Conservation (phyloP, 768 basidiomycete species). For the Jaapia argillacea region DNA sequence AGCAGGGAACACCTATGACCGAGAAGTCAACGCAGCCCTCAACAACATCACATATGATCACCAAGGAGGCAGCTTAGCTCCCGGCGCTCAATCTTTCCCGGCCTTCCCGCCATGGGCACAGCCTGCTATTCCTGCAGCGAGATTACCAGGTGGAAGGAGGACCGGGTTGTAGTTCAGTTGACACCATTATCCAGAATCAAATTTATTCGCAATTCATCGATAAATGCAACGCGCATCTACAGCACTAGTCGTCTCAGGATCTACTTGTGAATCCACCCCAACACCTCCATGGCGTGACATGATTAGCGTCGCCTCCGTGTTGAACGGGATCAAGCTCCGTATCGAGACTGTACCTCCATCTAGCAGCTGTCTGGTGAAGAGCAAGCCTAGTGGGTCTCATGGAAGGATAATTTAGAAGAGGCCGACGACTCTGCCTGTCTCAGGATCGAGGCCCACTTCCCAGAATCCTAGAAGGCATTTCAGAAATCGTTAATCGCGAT, state of each 20-base stretch:
- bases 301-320: slow-evolving; percentile 21
- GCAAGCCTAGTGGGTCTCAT: slow-evolving; percentile 8
- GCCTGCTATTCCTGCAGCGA: slow-evolving; percentile 12
- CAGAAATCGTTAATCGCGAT: slow-evolving; percentile 2
- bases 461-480: slow-evolving; percentile 55
- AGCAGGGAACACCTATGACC: slow-evolving; percentile 50
- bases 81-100: slow-evolving; percentile 4
- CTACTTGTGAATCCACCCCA: slow-evolving; percentile 4
- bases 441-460: slow-evolving; percentile 77
- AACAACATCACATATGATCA: slow-evolving; percentile 53
- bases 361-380: slow-evolving; percentile 18
- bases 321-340: slow-evolving; percentile 29
- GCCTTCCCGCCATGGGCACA: slow-evolving; percentile 4
- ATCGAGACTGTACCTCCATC: slow-evolving; percentile 23
- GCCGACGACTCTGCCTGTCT: slow-evolving; percentile 76
- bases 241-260: slow-evolving; percentile 5
- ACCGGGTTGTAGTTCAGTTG: slow-evolving; percentile 4
- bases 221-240: too few species aligned
- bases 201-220: too few species aligned
- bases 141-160: slow-evolving; percentile 26
- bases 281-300: slow-evolving; percentile 7
- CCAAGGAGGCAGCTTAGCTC: slow-evolving; percentile 40
- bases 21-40: slow-evolving; percentile 49
- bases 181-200: background rate
- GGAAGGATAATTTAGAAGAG: slow-evolving; percentile 49